Conservation (phyloP, 2,329 filamentous ascomycete genomes). For the Claviceps pusilla region DNA sequence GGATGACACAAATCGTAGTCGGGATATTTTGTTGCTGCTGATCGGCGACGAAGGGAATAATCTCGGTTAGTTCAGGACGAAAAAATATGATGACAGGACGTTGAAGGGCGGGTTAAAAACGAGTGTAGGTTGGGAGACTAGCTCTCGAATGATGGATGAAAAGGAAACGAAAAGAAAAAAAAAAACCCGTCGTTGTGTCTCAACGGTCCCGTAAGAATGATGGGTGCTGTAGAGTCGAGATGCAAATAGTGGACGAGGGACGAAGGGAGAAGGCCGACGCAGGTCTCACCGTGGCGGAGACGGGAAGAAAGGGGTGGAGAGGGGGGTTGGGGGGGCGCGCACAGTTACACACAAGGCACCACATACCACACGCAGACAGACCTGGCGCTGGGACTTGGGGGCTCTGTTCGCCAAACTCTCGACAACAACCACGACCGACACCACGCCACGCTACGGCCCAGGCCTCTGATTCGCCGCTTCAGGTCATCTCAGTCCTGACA, state of each 20-base stretch:
- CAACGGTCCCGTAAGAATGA: conserved; percentile 5
- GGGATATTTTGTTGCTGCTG: not conserved
- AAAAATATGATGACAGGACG: not conserved
- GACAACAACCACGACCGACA: not conserved
- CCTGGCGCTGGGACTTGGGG: no score
- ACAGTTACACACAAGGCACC: not conserved
- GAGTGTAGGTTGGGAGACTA: conserved; percentile 11
- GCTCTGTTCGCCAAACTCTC: not conserved
- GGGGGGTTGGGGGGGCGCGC: no score
- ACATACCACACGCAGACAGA: no score
- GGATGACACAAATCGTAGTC: conserved; percentile 4
- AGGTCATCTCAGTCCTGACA: not conserved
- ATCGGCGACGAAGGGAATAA: not conserved
- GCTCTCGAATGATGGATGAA: conserved; percentile 7
- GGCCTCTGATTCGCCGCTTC: not conserved
- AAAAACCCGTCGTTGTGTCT: conserved; percentile 3
- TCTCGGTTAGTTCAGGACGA: not conserved
- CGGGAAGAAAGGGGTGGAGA: conserved; percentile 1
- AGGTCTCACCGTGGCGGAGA: conserved; percentile 9
- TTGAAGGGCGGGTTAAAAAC: conserved; percentile 9
- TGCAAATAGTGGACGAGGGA: conserved; percentile 1
- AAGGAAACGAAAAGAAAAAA: conserved; percentile 5
- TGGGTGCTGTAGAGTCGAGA: conserved; percentile 1
- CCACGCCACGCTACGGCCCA: not conserved
- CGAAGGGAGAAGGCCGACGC: conserved; percentile 7